Base-by-base conservation (phyloP, 2,329 filamentous ascomycete species). In the Epichloe bromicola region DNA sequence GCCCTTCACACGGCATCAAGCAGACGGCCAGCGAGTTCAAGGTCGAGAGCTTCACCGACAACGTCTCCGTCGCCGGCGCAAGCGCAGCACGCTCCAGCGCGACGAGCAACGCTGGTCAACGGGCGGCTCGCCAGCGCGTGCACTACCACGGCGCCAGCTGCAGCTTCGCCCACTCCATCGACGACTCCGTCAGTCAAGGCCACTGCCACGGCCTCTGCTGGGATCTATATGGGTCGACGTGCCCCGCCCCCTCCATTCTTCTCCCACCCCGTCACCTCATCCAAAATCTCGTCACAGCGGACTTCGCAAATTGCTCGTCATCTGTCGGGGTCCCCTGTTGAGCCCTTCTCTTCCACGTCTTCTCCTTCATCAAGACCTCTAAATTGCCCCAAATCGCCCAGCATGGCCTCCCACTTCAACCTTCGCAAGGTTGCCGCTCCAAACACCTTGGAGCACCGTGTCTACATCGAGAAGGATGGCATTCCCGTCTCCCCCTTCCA, bases 381-480 rank as follows among this genome's bases (percentile, higher is more conserved):
- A 52, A 53, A 51, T 38, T 47, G 58, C 19, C 51, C 57, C 48
- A 49, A 58, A 51, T 48, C 57, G 52, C 54, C 59, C 56, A 58
- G 50, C 64, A 82, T 85, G 75, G 70, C 80, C 57, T 78, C 80
- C 56, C 69, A 71, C 57, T 98, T 88, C 77, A 78, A 76, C 65
- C 72, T 86, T 68, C 86, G 90, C 75, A 96, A 94, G 80, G 78
- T 95, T 67, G 93, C 79, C 64, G 82, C 87, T 65, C 81, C 88
- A 65, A 85, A 96, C 79, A 97, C 93, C 63, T 78, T 95, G 68
- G 90, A 97, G 78, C 89, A 95, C 82, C 88, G 93, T 67, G 84
- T 96, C 74, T 98, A 85, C 81, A 83, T 97, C 67, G 91, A 98
- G 80, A 90, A 95, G 78, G 88, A 97, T 86, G 93, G 91, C 74